These are phyloP conservation scores for Paecilomyces sp. DNA, from an alignment of 2,329 filamentous ascomycete genomes.

Conservation along the genomic window DNA sequence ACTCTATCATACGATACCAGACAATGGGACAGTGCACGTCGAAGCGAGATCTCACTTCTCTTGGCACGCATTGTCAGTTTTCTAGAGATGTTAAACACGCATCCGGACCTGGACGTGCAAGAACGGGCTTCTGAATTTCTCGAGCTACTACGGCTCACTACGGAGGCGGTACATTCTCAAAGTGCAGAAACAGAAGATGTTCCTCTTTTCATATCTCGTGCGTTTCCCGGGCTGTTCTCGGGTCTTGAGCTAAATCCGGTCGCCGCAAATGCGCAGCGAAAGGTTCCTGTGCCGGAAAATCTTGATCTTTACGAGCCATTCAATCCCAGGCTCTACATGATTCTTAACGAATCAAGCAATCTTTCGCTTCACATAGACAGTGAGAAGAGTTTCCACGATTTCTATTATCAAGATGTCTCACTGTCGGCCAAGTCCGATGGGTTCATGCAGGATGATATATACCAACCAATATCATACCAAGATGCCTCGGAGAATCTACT, in stretches of 20 bases:
- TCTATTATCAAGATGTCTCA: slow-evolving; percentile 30
- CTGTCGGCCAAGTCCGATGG: slow-evolving; percentile 15
- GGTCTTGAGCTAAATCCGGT: slow-evolving; percentile 91
- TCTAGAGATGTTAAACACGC: slow-evolving; percentile 68
- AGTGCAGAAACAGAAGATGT: slow-evolving; percentile 45
- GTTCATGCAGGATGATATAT: slow-evolving; percentile 10
- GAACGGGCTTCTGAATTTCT: slow-evolving; percentile 89
- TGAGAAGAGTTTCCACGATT: slow-evolving; percentile 32
- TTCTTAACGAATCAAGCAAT: slow-evolving; percentile 55
- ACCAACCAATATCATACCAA: slow-evolving; percentile 30
- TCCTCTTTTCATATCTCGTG: slow-evolving; percentile 80
- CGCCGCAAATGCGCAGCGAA: slow-evolving; percentile 70
- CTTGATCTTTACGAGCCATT: slow-evolving; percentile 78
- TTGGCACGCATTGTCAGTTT: slow-evolving; percentile 77
- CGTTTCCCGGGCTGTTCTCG: slow-evolving; percentile 78
- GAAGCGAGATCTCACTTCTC: slow-evolving; percentile 66
- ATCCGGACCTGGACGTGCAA: slow-evolving; percentile 89
- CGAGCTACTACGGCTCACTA: slow-evolving; percentile 78
- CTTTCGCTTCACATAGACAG: slow-evolving; percentile 42
- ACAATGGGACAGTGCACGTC: slow-evolving; percentile 66
- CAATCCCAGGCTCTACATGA: slow-evolving; percentile 61
- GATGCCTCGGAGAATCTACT: slow-evolving; percentile 27
- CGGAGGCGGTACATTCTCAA: slow-evolving; percentile 56
- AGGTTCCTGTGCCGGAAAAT: slow-evolving; percentile 70
- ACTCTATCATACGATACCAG: slow-evolving; percentile 58